Conservation (phyloP, 1,284 basidiomycete species). For the Apiotrichum siamense region DNA sequence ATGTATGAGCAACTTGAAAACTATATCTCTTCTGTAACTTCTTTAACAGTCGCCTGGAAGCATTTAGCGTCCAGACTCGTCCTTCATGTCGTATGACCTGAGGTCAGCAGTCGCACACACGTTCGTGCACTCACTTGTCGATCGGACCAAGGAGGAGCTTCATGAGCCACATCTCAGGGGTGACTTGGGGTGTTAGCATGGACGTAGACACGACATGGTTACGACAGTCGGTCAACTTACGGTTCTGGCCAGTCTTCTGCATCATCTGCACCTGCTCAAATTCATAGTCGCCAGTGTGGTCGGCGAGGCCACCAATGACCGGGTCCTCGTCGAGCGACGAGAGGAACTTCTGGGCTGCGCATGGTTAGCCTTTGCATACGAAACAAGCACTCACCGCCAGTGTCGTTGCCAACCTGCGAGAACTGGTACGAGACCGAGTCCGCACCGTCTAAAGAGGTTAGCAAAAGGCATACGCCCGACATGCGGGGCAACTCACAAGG, state of each 20-base stretch:
- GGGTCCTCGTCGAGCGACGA: slow-evolving; percentile 19
- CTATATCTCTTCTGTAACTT: too few relatives aligned
- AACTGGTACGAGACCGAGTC: slow-evolving; percentile 18
- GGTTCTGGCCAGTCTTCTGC: slow-evolving; percentile 15
- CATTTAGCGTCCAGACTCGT: too few relatives aligned
- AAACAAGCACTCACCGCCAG: slow-evolving; percentile 28
- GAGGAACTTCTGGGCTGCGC: slow-evolving; percentile 19
- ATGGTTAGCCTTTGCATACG: slow-evolving; percentile 3
- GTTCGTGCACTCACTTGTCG: background rate
- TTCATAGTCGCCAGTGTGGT: slow-evolving; percentile 20
- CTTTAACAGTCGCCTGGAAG: too few relatives aligned
- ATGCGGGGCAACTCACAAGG: slow-evolving; percentile 18
- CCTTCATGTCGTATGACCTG: slow-evolving; percentile 4
- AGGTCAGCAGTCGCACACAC: background rate
- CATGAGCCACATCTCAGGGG: slow-evolving; percentile 4
- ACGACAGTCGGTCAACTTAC: too few relatives aligned
- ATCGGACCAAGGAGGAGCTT: slow-evolving; percentile 2
- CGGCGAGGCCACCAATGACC: slow-evolving; percentile 12
- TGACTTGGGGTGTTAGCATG: too few relatives aligned
- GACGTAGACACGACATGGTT: too few relatives aligned
- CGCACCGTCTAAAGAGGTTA: slow-evolving; percentile 1
- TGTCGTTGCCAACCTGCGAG: slow-evolving; percentile 18
- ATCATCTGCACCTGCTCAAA: slow-evolving; percentile 13
- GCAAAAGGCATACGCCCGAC: background rate
- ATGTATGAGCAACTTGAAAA: too few relatives aligned